Conservation (phyloP, 768 basidiomycete species). For the Termitomyces sp. region DNA sequence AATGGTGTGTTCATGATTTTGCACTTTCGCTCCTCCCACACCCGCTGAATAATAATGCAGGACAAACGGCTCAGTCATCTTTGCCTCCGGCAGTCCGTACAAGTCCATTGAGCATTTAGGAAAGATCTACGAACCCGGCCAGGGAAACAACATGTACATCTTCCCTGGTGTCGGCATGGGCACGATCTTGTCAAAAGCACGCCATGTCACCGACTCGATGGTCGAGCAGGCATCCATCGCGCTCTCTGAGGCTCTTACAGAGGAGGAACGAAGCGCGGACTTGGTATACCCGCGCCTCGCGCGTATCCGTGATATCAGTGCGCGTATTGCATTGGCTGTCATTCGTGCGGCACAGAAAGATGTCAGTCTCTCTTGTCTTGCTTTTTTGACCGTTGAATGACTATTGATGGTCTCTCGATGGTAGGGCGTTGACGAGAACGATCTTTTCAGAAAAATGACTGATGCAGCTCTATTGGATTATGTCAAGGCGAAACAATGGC, state of each 20-base stretch:
- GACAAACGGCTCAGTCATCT: constrained; percentile 65
- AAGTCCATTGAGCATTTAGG: constrained; percentile 44
- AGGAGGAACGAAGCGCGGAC: constrained; percentile 49
- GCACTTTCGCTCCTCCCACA: not conserved
- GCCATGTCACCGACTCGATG: constrained; percentile 63
- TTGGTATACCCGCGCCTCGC: constrained; percentile 68
- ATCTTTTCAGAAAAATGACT: constrained; percentile 41
- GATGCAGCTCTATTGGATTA: constrained; percentile 45
- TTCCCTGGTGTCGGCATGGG: constrained; percentile 64
- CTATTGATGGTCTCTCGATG: not conserved
- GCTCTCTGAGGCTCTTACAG: constrained; percentile 51
- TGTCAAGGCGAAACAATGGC: constrained; percentile 56
- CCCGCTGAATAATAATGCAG: constrained; percentile 23
- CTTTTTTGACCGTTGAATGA: not conserved
- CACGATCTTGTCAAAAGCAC: constrained; percentile 52
- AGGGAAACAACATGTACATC: constrained; percentile 82
- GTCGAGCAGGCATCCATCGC: constrained; percentile 64
- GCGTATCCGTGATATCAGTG: constrained; percentile 65
- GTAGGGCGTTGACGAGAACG: constrained; percentile 43
- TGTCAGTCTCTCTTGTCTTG: constrained; percentile 36
- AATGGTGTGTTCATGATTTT: constrained; percentile 35
- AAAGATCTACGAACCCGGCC: constrained; percentile 55
- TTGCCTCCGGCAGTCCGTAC: constrained; percentile 75
- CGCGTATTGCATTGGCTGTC: constrained; percentile 57
- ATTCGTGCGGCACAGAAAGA: constrained; percentile 62